Evolutionary conservation across 257 asterid species (phyloP), one percentile per base, ranked within the genome.

Genomic region (Solanum microdontum): DNA sequence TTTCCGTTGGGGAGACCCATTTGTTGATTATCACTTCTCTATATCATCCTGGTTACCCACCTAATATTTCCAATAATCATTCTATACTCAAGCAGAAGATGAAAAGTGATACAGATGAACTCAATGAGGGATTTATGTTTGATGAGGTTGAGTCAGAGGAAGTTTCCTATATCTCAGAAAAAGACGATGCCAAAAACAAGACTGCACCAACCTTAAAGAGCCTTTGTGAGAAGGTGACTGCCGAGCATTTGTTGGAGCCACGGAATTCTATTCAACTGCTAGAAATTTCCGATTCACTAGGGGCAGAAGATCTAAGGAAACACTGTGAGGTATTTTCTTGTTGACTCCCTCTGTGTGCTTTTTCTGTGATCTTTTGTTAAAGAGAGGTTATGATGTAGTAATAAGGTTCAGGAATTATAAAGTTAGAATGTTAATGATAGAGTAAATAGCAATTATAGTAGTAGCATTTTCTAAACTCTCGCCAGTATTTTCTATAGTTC

Each of bases 1-100:
- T 97, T 77, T 92, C 99, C 68, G 99, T 97, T 87, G 99, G 99
- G 75, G 99, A 97, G 92, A 95, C 99, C 5, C 99, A 97, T 92
- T 87, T 97, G 34, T 88, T 96, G 91, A 89, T 92, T 32, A 89
- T 96, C 86, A 93, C 92, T 90, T 93, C 99, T 36, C 98, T 96
- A 86, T 96, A 94, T 91, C 99, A 96, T 92, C 99, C 99, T 72
- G 87, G 88, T 84, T 94, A 90, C 89, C 89, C 88, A 87, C 90
- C 93, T 76, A 86, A 85, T 69, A 86, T 84, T 40, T 87, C 87
- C 77, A 88, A 83, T 60, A 40, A 84, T 84, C 70, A 89, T 84
- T 89, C 89, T 91, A 91, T 87, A 89, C 90, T 76, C 72, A 77
- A 69, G 84, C 66, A 30, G 32, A 88, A 89, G 89, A 86, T 86